Evolutionary conservation across 176 grass and related monocot species (phyloP), one percentile per base, ranked within the genome.

Genomic region (Lolium rigidum): DNA sequence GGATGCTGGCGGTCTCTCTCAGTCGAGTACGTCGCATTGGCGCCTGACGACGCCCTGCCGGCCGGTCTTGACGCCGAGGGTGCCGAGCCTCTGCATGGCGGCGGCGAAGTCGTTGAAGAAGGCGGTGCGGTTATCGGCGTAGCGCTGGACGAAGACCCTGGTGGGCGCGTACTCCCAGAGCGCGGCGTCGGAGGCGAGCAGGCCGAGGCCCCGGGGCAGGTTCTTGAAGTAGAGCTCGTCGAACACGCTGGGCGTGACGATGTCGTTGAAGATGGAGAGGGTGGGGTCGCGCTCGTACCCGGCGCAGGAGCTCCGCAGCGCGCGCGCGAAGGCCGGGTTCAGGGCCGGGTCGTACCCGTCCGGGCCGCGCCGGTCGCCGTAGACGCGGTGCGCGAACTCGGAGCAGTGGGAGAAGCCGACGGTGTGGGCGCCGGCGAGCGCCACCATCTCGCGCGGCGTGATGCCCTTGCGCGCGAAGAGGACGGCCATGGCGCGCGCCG

Each of bases 331-430:
- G 70, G 28, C 43, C 74, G 90, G 83, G 88, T 98, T 95, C 17
- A 98, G 88, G 20, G 77, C 46, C 2, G 89, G 95, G 83, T 98
- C 95, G 80, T 89, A 66, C 0, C 85, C 87, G 4, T 25, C 31
- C 31, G 72, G 65, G n/a, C n/a, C n/a, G n/a, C n/a, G n/a, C n/a
- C n/a, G n/a, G 80, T 72, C 87, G 47, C 70, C 78, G 89, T 95
- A 98, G 55, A 98, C 86, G 17, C 95, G 81, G 55, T 46, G 37
- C 15, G 95, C 93, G 82, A 98, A 92, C 89, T 98, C 93, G 87
- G 87, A 90, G 91, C 95, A 98, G 88, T 98, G 95, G 44, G 95
- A 98, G 89, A 98, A 98, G 0, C 93, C 95, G 2, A 98, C 93
- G 69, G 95, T 98, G 87, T 98, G 95, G 3, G 93, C 92, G 14